Percentiles rank a stretch among this genome's conserved stretches.
phyloP scores from a whole-genome alignment of 225 moss, liverwort and hornwort species.

The Polytrichum formosum region DNA sequence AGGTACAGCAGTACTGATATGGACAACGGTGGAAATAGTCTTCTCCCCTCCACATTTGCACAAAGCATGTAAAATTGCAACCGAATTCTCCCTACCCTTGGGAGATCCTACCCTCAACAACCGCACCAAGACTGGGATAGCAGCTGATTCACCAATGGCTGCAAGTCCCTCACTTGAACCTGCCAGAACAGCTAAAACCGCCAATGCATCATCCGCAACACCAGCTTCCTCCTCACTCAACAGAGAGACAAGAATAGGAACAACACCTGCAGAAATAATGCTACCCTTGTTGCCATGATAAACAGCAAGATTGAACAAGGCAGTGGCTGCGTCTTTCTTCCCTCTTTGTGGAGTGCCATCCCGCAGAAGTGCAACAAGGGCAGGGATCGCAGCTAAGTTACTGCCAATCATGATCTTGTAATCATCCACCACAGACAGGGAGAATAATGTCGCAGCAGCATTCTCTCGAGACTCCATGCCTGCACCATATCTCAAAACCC shows the following conservation, averaged over 20 bases:
- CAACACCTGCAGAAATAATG: conserved; percentile 46
- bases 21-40: conserved; percentile 29
- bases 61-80: conserved; percentile 54
- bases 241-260: conserved; percentile 40
- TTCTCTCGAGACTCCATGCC: conserved; percentile 67
- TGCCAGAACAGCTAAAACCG: conserved; percentile 64
- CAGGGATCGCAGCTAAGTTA: conserved; percentile 31
- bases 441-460: conserved; percentile 66
- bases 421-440: conserved; percentile 56
- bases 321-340: conserved; percentile 63
- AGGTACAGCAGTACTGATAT: conserved; percentile 37
- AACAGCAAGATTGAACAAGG: conserved; percentile 70
- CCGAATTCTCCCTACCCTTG: conserved; percentile 58
- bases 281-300: conserved; percentile 56
- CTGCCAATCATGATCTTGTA: conserved; percentile 58
- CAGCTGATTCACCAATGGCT: conserved; percentile 38
- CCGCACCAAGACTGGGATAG: conserved; percentile 55
- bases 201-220: conserved; percentile 68
- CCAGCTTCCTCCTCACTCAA: conserved; percentile 52
- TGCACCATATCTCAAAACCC: conserved; percentile 44
- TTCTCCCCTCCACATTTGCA: conserved; percentile 61
- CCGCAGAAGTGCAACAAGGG: conserved; percentile 52
- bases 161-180: conserved; percentile 52
- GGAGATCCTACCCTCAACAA: conserved; percentile 55
- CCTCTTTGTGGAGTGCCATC: conserved; percentile 48